Base-by-base conservation (phyloP, 2,329 filamentous ascomycete species). In the Colletotrichum eremochloae region DNA sequence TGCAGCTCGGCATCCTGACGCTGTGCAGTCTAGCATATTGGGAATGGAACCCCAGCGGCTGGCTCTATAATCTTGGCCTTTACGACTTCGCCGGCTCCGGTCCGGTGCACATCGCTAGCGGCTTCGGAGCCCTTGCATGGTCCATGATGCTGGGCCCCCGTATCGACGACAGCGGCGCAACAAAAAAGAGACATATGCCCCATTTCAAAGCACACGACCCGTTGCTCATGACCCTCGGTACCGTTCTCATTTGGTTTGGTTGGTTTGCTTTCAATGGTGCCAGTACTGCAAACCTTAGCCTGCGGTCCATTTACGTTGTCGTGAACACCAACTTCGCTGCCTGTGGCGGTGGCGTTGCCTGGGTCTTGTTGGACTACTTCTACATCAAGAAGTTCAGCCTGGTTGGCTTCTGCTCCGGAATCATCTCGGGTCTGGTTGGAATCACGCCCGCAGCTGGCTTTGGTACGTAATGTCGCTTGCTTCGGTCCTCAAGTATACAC, bases 381-480 rank as follows among this genome's bases (percentile, higher is more conserved):
- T 81, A 86, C 74, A 84, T 79, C 50, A 76, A 80, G 24, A 85
- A 84, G 75, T 89, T 88, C 78, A 86, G 82, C 58, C 82, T 88
- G 63, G 82, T 88, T 5, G 86, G 86, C 0, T 95, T 95, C 93
- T 96, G 94, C 86, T 96, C 94, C 50, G 95, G 95, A 74, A 92
- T 91, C 76, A 95, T 98, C 79, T 92, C 93, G 38, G 94, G 94
- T 64, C 90, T 97, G 31, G 95, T 97, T 46, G 94, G 94, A 75
- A 96, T 96, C 67, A 96, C 94, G 11, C 93, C 94, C 7, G 93
- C 92, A 3, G 93, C 95, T 18, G 94, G 94, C 78, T 90, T 84
- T 67, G 84, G 76, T 75, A 68, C 24, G 63, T 42, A 3, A 24
- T 12, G 9, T 18, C 11, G 9, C 18, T 12, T 42, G 8, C 15